A percentile compares a stretch with the other conserved stretches of the same genome.
Conservation (phyloP, 345 rosid genomes). For the Hevea brasiliensis region DNA sequence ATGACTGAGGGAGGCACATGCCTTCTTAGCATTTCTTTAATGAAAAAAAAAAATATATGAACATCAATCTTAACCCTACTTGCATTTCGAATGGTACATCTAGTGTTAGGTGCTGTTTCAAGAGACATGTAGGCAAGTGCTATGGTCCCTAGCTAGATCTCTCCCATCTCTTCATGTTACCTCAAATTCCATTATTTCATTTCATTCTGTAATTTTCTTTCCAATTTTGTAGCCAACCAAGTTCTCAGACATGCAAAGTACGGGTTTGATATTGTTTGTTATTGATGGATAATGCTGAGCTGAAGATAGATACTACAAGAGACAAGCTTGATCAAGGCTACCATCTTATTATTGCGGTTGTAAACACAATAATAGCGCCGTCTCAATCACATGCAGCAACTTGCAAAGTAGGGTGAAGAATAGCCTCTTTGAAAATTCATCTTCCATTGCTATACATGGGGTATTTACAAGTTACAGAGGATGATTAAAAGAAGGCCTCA, state of each 20-base stretch:
- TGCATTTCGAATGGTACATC: no score
- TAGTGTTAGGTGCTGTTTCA: no score
- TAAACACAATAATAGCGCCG: slow-evolving; percentile 21
- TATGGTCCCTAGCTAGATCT: not conserved
- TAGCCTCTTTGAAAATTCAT: slow-evolving; percentile 19
- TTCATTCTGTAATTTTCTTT: not conserved
- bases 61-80: not conserved
- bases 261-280: not conserved
- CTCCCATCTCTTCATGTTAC: not conserved
- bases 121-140: not conserved
- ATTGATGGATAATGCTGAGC: slow-evolving; percentile 11
- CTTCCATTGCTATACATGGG: slow-evolving; percentile 45
- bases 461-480: slow-evolving; percentile 51
- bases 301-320: not conserved
- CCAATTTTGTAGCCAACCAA: not conserved
- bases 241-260: not conserved
- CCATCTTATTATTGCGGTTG: slow-evolving; percentile 19
- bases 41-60: not conserved
- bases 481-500: slow-evolving; percentile 19
- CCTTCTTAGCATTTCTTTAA: slow-evolving; percentile 16
- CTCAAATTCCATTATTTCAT: not conserved
- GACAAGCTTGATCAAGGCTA: slow-evolving; percentile 21
- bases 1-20: slow-evolving; percentile 33
- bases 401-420: not conserved
- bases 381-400: slow-evolving; percentile 27